phyloP scores from a whole-genome alignment of 768 basidiomycete genomes.

The Suillus placidus region DNA sequence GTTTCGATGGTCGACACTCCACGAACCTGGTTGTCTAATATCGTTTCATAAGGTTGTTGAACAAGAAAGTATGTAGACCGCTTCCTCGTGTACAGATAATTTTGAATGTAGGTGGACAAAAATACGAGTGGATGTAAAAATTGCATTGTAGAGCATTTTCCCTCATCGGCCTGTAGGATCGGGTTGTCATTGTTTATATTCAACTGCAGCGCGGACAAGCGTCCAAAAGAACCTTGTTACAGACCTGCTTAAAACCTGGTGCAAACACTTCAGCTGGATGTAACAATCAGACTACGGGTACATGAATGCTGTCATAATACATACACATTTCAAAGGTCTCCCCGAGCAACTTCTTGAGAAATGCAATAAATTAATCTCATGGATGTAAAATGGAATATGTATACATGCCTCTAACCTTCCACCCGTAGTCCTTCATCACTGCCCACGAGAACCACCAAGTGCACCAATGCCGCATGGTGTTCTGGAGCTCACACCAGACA shows the following conservation, averaged over 20 bases:
- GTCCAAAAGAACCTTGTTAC: neutral
- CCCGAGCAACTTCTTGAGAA: neutral
- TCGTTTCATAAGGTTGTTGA: neutral
- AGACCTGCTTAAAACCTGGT: neutral
- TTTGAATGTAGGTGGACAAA: neutral
- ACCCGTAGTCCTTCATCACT: neutral
- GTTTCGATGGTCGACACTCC: neutral
- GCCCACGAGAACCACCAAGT: neutral
- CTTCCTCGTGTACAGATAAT: neutral
- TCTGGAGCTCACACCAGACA: neutral
- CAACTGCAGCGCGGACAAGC: neutral
- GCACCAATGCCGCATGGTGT: neutral
- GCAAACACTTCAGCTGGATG: neutral
- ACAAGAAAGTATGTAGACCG: neutral
- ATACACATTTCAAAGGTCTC: neutral
- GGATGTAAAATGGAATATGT: neutral
- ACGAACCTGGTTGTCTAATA: neutral
- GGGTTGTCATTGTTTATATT: neutral
- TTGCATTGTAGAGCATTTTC: neutral
- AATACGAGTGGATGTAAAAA: neutral
- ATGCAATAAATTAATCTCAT: conserved; percentile 1
- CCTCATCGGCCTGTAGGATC: neutral
- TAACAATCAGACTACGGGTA: neutral
- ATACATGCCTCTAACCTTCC: conserved; percentile 6
- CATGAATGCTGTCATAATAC: neutral